A percentile compares a stretch with the other conserved stretches of the same genome.
phyloP scores from a whole-genome alignment of 495 filamentous ascomycete genomes.

The Usnea hakonensis region DNA sequence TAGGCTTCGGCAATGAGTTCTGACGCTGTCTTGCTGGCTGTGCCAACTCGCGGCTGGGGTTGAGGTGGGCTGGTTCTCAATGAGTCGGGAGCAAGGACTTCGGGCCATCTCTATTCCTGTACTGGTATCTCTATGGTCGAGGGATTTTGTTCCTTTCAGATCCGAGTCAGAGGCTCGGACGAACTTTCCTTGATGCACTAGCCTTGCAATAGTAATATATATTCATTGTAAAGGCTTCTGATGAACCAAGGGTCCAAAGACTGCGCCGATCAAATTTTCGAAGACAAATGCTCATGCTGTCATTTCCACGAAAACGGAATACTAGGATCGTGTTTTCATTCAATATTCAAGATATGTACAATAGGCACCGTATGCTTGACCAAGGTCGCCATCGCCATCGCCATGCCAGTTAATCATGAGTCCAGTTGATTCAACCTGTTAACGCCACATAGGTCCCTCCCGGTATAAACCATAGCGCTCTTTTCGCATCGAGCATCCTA shows the following conservation, averaged over 20 bases:
- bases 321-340: no score
- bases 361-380: background rate
- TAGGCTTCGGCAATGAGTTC: background rate
- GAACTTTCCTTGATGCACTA: background rate
- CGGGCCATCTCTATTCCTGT: no score
- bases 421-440: background rate
- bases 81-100: background rate
- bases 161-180: no score
- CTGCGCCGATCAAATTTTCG: background rate
- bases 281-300: background rate
- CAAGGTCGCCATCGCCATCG: background rate
- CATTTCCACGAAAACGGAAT: no score
- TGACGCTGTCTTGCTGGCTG: background rate
- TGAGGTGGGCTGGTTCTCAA: background rate
- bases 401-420: background rate
- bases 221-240: background rate
- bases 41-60: background rate
- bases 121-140: no score
- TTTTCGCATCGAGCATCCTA: slow-evolving; percentile 22
- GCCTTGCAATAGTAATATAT: background rate
- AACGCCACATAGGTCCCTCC: background rate
- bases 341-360: background rate
- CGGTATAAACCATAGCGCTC: no score
- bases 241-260: background rate
- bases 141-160: no score